These are phyloP conservation scores for Purshia tridentata DNA, from an alignment of 306 rosid species.

Conservation along the genomic window DNA sequence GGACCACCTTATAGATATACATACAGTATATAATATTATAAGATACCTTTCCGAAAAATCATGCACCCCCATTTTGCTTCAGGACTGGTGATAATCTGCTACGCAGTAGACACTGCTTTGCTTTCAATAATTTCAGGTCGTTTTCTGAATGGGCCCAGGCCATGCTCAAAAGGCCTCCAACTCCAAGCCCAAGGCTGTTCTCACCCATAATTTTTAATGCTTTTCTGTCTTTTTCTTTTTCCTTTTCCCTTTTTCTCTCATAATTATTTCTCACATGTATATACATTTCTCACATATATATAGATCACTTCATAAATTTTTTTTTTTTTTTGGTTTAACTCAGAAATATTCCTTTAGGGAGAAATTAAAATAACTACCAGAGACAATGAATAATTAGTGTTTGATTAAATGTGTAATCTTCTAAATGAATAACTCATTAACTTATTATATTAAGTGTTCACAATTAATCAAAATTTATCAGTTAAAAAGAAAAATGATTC, in stretches of 20 bases:
- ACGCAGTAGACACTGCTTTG: constrained; percentile 12
- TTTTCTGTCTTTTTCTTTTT: constrained; percentile 3
- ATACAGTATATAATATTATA: not conserved
- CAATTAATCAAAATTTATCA: no score
- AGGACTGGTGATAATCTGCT: not conserved
- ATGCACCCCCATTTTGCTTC: constrained; percentile 27
- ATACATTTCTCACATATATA: not conserved
- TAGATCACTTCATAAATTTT: no score
- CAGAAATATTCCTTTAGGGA: no score
- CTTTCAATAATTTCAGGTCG: constrained; percentile 65
- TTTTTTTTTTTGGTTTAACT: no score
- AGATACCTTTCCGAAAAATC: constrained; percentile 22
- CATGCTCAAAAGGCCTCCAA: constrained; percentile 36
- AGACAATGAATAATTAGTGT: no score
- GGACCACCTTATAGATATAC: constrained; percentile 56
- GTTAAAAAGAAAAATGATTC: not conserved
- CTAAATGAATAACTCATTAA: no score
- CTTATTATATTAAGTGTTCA: no score
- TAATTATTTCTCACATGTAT: constrained; percentile 1
- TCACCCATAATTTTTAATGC: constrained; percentile 36
- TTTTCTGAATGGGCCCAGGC: constrained; percentile 38
- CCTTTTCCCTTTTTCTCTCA: not conserved
- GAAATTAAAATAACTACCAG: no score
- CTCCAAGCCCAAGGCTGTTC: constrained; percentile 35
- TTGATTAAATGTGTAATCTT: no score